Percentiles rank a stretch among this genome's conserved stretches.
Conservation (phyloP, 495 filamentous ascomycete genomes). For the Annulohypoxylon stygium region DNA sequence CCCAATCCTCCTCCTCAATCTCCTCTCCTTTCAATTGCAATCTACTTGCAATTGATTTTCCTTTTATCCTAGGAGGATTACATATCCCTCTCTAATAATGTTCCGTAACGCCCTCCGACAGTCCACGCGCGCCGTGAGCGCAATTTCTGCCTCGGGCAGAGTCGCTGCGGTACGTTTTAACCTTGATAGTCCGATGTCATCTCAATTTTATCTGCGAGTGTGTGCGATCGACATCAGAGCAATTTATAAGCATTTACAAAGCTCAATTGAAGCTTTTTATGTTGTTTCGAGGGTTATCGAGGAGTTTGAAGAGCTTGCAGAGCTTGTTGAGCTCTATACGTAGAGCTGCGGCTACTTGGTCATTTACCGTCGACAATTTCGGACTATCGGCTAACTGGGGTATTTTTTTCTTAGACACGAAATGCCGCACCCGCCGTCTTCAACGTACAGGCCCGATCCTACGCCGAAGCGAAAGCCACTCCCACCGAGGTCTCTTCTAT, state of each 20-base stretch:
- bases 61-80: constrained; percentile 52
- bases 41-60: constrained; percentile 62
- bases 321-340: constrained; percentile 43
- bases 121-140: constrained; percentile 92
- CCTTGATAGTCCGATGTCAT: constrained; percentile 56
- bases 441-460: constrained; percentile 86
- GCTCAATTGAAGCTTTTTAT: constrained; percentile 64
- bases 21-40: constrained; percentile 66
- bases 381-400: constrained; percentile 64
- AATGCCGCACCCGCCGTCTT: constrained; percentile 82
- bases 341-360: constrained; percentile 48
- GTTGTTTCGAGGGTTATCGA: constrained; percentile 36
- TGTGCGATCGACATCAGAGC: constrained; percentile 53
- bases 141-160: constrained; percentile 89
- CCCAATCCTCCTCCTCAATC: constrained; percentile 52
- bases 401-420: constrained; percentile 74
- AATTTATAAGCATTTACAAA: constrained; percentile 43
- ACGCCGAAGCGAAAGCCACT: constrained; percentile 94
- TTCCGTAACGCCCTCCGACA: constrained; percentile 98
- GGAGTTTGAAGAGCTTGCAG: constrained; percentile 49
- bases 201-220: constrained; percentile 56
- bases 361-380: constrained; percentile 45
- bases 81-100: constrained; percentile 71
- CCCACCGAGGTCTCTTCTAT: constrained; percentile 99
- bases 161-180: constrained; percentile 87